phyloP scores from a whole-genome alignment of 108 stramenopile species.

The Hondaea fermentalgiana region DNA sequence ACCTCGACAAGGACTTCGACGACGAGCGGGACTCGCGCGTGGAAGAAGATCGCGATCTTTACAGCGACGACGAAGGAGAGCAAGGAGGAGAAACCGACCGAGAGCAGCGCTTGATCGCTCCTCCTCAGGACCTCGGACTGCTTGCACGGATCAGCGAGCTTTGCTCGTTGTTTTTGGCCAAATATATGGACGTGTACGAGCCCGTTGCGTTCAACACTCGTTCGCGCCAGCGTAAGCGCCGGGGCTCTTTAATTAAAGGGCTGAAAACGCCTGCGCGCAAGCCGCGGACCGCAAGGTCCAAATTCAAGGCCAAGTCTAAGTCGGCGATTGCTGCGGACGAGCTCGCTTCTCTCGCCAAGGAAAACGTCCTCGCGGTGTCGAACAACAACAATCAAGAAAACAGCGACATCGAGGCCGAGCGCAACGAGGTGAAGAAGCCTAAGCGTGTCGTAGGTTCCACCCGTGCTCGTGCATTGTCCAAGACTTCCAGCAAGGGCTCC shows the following conservation, averaged over 20 bases:
- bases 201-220: constrained; percentile 6
- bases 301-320: neutral
- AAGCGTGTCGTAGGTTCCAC: too few species aligned
- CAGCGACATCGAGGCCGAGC: too few species aligned
- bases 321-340: neutral
- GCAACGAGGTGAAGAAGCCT: too few species aligned
- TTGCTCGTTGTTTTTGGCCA: constrained; percentile 1
- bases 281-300: neutral
- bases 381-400: neutral
- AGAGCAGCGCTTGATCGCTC: neutral
- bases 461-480: too few species aligned
- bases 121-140: neutral
- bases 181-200: constrained; percentile 19
- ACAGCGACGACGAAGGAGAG: neutral
- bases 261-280: constrained; percentile 4
- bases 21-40: too few species aligned
- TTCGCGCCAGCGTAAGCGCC: neutral
- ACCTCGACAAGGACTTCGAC: neutral
- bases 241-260: neutral
- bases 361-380: neutral
- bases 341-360: neutral
- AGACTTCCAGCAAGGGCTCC: too few species aligned
- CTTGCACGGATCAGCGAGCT: neutral
- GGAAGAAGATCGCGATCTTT: neutral
- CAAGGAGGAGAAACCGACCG: neutral